Evolutionary conservation across 140 eudicot species (phyloP).

Genomic region (Cichorium intybus): DNA sequence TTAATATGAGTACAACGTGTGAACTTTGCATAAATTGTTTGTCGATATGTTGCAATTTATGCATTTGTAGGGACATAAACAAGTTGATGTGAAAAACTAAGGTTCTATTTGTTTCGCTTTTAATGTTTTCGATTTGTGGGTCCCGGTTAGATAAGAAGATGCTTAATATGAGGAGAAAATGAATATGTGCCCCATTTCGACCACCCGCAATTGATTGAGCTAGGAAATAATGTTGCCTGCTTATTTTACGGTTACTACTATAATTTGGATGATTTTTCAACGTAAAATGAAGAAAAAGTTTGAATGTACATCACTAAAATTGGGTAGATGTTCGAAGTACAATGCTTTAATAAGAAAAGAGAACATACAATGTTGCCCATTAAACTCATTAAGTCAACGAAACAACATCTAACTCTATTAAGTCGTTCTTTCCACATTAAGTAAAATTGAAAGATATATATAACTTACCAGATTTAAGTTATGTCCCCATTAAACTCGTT

Average conservation of each 20-base stretch:
- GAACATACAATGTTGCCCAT: background rate
- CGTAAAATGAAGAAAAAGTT: too few species aligned
- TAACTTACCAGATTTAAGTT: too few species aligned
- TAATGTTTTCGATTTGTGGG: background rate
- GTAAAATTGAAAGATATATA: too few species aligned
- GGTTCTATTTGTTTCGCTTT: background rate
- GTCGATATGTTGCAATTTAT: background rate
- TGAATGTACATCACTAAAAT: background rate
- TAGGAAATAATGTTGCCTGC: background rate
- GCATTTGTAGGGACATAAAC: background rate
- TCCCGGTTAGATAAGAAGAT: slow-evolving; percentile 1
- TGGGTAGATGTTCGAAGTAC: background rate
- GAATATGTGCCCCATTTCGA: background rate
- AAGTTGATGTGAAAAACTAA: background rate
- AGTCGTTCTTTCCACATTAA: background rate
- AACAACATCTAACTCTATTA: background rate
- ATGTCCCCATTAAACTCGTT: too few species aligned
- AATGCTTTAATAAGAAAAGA: background rate
- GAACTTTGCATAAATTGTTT: too few species aligned
- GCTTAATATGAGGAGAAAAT: background rate
- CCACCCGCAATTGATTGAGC: slow-evolving; percentile 1
- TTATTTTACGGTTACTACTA: background rate
- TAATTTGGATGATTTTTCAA: background rate
- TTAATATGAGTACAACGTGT: too few species aligned
- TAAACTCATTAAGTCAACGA: too few species aligned